phyloP scores from a whole-genome alignment of 441 rosid genomes.

The Erodium moschatum region DNA sequence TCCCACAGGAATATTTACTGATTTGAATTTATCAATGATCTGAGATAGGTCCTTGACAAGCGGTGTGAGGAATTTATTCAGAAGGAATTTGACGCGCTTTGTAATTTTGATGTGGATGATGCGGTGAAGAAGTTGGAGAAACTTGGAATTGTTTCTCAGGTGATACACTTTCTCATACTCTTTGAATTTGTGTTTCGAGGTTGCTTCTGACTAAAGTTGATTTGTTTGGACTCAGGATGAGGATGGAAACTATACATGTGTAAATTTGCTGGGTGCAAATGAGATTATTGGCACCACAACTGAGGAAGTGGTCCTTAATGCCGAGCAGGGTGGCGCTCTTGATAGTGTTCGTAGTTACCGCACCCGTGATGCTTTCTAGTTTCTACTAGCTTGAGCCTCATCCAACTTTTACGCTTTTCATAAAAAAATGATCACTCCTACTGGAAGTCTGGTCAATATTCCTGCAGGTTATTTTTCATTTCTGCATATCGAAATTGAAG shows the following conservation, averaged over 20 bases:
- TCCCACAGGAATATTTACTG: neutral
- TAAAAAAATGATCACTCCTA: too few species aligned
- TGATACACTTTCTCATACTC: conserved; percentile 11
- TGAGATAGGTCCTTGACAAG: conserved; percentile 62
- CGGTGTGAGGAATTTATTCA: conserved; percentile 76
- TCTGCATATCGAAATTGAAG: too few species aligned
- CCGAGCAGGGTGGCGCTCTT: neutral
- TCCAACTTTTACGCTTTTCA: too few species aligned
- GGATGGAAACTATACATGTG: neutral
- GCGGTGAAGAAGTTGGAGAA: conserved; percentile 84
- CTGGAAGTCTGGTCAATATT: too few species aligned
- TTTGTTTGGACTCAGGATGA: neutral
- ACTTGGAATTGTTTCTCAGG: conserved; percentile 61
- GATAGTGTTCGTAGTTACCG: neutral
- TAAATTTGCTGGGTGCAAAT: neutral
- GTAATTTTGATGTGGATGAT: conserved; percentile 93
- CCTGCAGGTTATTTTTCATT: neutral
- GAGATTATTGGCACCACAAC: conserved; percentile 8
- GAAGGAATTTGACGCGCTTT: conserved; percentile 66
- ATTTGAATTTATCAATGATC: neutral
- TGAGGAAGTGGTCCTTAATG: conserved; percentile 5
- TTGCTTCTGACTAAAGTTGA: neutral
- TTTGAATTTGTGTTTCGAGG: too few species aligned
- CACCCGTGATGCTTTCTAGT: neutral
- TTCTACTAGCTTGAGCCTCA: neutral